phyloP scores from a whole-genome alignment of 2,329 filamentous ascomycete genomes.

The Cladosporium phlei region DNA sequence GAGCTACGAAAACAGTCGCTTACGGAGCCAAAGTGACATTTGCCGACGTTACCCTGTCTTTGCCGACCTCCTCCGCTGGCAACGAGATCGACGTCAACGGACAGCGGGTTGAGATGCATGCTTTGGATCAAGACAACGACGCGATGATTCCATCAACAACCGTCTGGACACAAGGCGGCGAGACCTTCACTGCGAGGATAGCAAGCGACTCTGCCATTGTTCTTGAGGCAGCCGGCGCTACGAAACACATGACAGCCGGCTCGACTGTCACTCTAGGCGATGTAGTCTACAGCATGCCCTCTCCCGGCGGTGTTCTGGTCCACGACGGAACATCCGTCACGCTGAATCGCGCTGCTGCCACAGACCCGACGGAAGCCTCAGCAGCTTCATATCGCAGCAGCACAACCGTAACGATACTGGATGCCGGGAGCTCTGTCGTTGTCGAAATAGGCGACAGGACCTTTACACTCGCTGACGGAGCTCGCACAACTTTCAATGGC shows the following conservation, averaged over 20 bases:
- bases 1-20: neutral
- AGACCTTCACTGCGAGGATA: neutral
- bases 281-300: neutral
- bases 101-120: neutral
- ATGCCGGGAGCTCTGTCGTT: neutral
- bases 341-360: neutral
- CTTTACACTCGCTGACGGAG: neutral
- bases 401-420: neutral
- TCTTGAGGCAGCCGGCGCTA: neutral
- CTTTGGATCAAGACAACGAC: neutral
- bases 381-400: neutral
- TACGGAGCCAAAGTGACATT: neutral
- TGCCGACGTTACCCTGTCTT: neutral
- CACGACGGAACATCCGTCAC: conserved; percentile 1
- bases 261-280: neutral
- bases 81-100: neutral
- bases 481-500: neutral
- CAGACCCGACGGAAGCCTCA: neutral
- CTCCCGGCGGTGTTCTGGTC: neutral
- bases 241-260: neutral
- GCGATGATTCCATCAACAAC: neutral
- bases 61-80: neutral
- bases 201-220: neutral
- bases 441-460: neutral
- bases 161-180: neutral